Base-by-base conservation (phyloP, 805 yeast species). In the Metschnikowia kofuensis region DNA sequence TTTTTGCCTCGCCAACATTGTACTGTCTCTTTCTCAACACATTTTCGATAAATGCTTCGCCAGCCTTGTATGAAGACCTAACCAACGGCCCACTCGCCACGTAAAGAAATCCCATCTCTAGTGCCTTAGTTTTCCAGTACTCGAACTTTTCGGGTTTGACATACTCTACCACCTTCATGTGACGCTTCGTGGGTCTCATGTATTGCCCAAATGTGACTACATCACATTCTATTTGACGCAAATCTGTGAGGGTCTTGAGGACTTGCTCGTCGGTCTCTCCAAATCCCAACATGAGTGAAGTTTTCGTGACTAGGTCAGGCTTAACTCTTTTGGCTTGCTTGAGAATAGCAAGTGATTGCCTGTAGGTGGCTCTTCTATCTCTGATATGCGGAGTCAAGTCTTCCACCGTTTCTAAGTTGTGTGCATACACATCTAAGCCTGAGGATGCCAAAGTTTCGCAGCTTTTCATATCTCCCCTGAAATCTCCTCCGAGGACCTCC, bases 191-290 rank as follows among this genome's bases (percentile, higher is more conserved):
- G 40, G 99, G 99, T 66, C 99, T 80, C 97, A 94, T 94, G 68
- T 94, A 94, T 70, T 94, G 99, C 35, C 99, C 99, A 69, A 94
- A 94, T 0, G 99, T 94, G 14, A 94, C 97, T 43, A 94, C 96
- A 63, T 94, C 98, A 66, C 96, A 94, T 8, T 78, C 72, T 39
- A 85, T 79, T 15, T 71, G 82, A 54, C 98, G 80, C 57, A 95
- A 74, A 64, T 89, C 96, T 53, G 68, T 75, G 60, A 94, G 66
- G 0, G 97, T 84, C 55, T 82, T 84, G 63, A 83, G 65, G 11
- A 94, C 67, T 69, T 94, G 97, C 46, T 85, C 96, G 62, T 94
- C 98, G 1, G 91, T 82, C 68, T 94, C 99, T 37, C 99, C 99
- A 50, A 94, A 80, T 7, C 99, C 99, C 42, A 94, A 78, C 99